phyloP scores from a whole-genome alignment of 2,329 filamentous ascomycete species.

The Epicoccum nigrum region DNA sequence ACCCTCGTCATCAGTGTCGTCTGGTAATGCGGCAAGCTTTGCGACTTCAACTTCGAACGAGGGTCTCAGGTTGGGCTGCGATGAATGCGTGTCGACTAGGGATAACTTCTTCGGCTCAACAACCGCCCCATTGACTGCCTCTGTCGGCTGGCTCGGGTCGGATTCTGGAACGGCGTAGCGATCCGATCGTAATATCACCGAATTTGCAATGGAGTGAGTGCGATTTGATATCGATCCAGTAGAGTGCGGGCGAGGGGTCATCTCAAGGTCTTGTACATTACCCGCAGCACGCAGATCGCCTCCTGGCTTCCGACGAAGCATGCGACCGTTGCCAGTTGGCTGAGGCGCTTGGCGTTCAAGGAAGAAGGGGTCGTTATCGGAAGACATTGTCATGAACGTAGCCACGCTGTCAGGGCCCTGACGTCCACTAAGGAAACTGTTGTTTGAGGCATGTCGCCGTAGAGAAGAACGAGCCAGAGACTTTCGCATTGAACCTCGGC shows the following conservation, averaged over 20 bases:
- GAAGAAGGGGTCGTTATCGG: constrained; percentile 49
- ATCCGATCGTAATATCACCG: constrained; percentile 43
- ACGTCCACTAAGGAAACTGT: constrained; percentile 60
- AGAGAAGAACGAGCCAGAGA: constrained; percentile 50
- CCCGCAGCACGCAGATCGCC: constrained; percentile 56
- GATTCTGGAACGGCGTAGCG: constrained; percentile 30
- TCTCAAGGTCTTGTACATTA: constrained; percentile 55
- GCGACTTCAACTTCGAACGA: constrained; percentile 91
- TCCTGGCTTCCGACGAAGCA: constrained; percentile 56
- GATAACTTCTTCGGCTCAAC: constrained; percentile 44
- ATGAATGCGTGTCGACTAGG: constrained; percentile 59
- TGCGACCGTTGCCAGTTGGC: constrained; percentile 36
- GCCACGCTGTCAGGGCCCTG: constrained; percentile 66
- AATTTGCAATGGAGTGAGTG: constrained; percentile 49
- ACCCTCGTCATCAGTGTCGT: constrained; percentile 76
- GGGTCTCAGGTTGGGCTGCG: constrained; percentile 61
- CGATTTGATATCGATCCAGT: constrained; percentile 55
- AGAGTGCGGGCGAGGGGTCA: constrained; percentile 53
- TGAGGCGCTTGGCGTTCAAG: constrained; percentile 41
- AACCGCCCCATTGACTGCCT: constrained; percentile 19
- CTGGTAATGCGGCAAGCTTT: constrained; percentile 84
- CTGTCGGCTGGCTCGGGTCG: constrained; percentile 13
- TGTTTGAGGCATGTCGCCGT: constrained; percentile 65
- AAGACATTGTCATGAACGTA: constrained; percentile 54
- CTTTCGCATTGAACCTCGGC: constrained; percentile 36